Evolutionary conservation across 1,139 yeast species (phyloP).

Genomic region (Debaryomycetaceae sp.): DNA sequence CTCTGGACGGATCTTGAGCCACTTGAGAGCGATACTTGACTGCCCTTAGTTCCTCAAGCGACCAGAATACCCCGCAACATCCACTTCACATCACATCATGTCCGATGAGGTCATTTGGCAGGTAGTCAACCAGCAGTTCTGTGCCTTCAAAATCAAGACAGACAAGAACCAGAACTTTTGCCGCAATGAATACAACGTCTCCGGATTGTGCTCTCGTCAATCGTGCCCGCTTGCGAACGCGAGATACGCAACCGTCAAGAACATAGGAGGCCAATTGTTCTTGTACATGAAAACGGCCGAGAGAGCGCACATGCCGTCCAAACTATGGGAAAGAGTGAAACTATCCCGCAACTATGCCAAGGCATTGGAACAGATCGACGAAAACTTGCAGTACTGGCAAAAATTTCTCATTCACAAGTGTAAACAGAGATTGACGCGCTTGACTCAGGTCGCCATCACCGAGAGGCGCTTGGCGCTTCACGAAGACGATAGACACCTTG

Average conservation of each 20-base stretch:
- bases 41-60: not conserved
- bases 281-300: conserved; percentile 96
- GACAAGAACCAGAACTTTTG: conserved; percentile 76
- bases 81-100: conserved; percentile 11
- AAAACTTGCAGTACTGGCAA: conserved; percentile 85
- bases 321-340: conserved; percentile 88
- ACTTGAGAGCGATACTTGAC: not conserved
- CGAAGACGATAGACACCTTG: conserved; percentile 87
- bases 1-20: no score
- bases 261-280: conserved; percentile 77
- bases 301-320: conserved; percentile 89
- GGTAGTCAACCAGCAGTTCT: conserved; percentile 79
- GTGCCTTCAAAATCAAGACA: conserved; percentile 78
- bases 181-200: conserved; percentile 78
- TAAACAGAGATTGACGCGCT: conserved; percentile 87
- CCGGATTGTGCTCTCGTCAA: conserved; percentile 85
- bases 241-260: conserved; percentile 88
- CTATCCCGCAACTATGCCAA: conserved; percentile 78
- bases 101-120: conserved; percentile 76
- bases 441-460: conserved; percentile 93
- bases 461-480: conserved; percentile 86
- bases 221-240: conserved; percentile 96
- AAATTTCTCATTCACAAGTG: conserved; percentile 85
- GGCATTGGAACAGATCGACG: conserved; percentile 83
- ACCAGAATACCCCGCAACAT: not conserved